Evolutionary conservation across 805 yeast species (phyloP).

Genomic region (Scheffersomyces amazonensis): DNA sequence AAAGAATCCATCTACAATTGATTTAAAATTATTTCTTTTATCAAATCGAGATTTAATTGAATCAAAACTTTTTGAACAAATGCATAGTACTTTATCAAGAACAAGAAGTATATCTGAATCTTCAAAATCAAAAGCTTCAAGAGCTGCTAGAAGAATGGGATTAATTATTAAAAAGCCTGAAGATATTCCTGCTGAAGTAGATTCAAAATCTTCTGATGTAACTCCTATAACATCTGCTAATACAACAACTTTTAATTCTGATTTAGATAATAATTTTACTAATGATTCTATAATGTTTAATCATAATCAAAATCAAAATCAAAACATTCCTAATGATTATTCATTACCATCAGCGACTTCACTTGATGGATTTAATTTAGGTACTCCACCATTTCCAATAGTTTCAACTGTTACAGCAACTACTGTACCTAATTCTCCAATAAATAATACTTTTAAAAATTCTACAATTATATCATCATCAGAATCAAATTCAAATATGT

Average conservation of each 20-base stretch:
- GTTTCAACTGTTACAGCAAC: constrained; percentile 9
- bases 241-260: neutral
- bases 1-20: constrained; percentile 34
- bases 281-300: neutral
- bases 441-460: constrained; percentile 8
- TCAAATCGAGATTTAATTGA: constrained; percentile 33
- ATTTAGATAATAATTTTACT: neutral
- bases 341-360: constrained; percentile 13
- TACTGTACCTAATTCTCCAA: constrained; percentile 11
- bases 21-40: constrained; percentile 32
- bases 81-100: constrained; percentile 1
- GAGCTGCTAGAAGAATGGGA: constrained; percentile 76
- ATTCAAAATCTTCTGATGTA: too few relatives aligned
- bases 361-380: constrained; percentile 1
- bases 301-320: neutral
- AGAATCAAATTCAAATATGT: neutral
- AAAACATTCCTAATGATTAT: constrained; percentile 6
- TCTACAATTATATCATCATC: neutral
- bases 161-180: constrained; percentile 51
- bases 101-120: constrained; percentile 8
- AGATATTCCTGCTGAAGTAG: constrained; percentile 9
- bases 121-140: constrained; percentile 32
- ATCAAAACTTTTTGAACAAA: constrained; percentile 20
- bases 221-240: neutral
- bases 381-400: constrained; percentile 7